phyloP scores from a whole-genome alignment of 805 yeast species.

The Myxozyma neglecta region DNA sequence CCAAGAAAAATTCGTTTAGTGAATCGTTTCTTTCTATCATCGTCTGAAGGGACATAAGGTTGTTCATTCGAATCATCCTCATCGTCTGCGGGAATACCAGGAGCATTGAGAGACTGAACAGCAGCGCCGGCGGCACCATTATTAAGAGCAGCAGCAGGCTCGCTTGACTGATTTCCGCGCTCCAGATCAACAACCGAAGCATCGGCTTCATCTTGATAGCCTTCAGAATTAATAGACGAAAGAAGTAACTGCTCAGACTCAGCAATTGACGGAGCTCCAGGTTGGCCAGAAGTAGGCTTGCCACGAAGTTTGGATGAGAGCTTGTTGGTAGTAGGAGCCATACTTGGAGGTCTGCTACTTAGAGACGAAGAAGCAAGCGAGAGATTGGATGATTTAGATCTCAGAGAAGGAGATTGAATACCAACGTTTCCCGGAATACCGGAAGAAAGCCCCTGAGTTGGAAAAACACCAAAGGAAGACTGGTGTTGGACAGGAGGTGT shows the following conservation, averaged over 20 bases:
- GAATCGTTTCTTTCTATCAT: background rate
- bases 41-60: background rate
- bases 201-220: constrained; percentile 8
- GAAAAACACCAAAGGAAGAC: background rate
- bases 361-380: constrained; percentile 1
- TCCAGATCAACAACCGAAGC: constrained; percentile 3
- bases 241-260: constrained; percentile 26
- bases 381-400: constrained; percentile 14
- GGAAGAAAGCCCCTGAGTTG: constrained; percentile 1
- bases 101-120: constrained; percentile 3
- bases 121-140: constrained; percentile 15
- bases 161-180: constrained; percentile 1
- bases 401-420: background rate
- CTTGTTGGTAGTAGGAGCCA: background rate
- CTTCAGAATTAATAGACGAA: constrained; percentile 4
- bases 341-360: background rate
- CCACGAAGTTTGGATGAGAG: constrained; percentile 3
- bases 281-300: background rate
- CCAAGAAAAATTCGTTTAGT: constrained; percentile 26
- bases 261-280: background rate
- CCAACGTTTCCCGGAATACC: background rate
- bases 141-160: background rate
- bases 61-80: constrained; percentile 10
- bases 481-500: background rate
- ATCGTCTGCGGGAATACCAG: background rate